Evolutionary conservation across 495 filamentous ascomycete genomes (phyloP), one percentile per base, ranked within the genome.

Genomic region (Neurospora intermedia): DNA sequence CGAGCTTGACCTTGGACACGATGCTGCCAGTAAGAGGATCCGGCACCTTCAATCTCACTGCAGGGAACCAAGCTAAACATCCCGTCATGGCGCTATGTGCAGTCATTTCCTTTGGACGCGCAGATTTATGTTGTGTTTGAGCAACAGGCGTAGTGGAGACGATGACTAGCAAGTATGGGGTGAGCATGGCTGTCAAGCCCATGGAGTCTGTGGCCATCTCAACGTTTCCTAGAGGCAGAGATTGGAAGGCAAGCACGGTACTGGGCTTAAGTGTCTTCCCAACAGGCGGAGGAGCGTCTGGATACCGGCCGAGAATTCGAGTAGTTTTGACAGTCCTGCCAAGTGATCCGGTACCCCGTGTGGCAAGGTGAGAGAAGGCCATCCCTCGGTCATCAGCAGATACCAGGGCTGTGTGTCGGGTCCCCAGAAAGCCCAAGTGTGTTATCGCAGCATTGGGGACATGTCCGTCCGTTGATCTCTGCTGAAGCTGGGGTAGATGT

Each of bases 281-380:
- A 40, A 80, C 74, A 8, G 83, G 82, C 48, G 85, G 85, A 69
- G 87, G 86, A 1, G 85, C 77, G 69, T 91, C 86, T 9, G 95
- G 94, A 83, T 98, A 99, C 59, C 96, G 90, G 20, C 96, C 96
- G 43, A 99, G 83, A 66, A 98, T 94, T 74, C 96, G 88, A 11
- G 91, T 94, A 10, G 93, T 95, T 82, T 93, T 97, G 71, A 99
- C 92, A 2, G 88, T 91, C 75, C 96, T 89, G 13, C 89, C 93
- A 43, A 98, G 86, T 35, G 94, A 87, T 9, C 96, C 95, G 74
- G 95, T 91, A 23, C 96, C 96, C 74, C 96, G 84, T 16, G 94
- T 97, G 39, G 96, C 96, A 41, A 98, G 86, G 81, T 98, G 96
- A 8, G 96, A 97, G 80, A 99, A 99, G 10, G 95, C 94, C 96